A percentile compares a stretch with the other conserved stretches of the same genome.
phyloP scores from a whole-genome alignment of 306 rosid species.

The Datisca glomerata region DNA sequence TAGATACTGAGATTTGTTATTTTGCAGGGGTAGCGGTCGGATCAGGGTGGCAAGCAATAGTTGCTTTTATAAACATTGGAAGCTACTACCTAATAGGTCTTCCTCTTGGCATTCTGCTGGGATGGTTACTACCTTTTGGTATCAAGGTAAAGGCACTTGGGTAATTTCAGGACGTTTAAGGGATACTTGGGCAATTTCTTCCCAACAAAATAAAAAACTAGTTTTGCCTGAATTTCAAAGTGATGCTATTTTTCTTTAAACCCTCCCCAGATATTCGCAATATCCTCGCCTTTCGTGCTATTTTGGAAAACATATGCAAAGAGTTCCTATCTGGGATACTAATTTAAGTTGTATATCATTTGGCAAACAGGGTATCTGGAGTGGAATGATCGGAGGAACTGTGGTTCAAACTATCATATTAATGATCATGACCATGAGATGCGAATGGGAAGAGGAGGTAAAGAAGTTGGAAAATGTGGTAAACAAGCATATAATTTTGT shows the following conservation, averaged over 20 bases:
- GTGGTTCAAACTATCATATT: conserved; percentile 46
- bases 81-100: conserved; percentile 47
- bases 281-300: no score
- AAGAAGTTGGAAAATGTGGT: not conserved
- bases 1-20: conserved; percentile 6
- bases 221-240: no score
- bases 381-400: conserved; percentile 59
- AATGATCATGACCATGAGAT: conserved; percentile 26
- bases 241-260: no score
- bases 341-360: not conserved
- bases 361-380: conserved; percentile 36
- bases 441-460: conserved; percentile 59
- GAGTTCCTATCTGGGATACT: not conserved
- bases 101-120: conserved; percentile 40
- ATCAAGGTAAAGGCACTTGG: conserved; percentile 20
- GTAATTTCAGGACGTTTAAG: not conserved
- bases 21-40: conserved; percentile 61
- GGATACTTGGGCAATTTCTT: no score
- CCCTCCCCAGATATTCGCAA: no score
- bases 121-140: conserved; percentile 35
- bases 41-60: conserved; percentile 46
- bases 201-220: not conserved
- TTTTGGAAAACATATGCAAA: no score
- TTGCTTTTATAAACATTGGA: conserved; percentile 44
- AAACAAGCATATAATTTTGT: no score